Percentiles rank a stretch among this genome's conserved stretches.
Conservation (phyloP, 2,329 filamentous ascomycete species). For the Verticillium tricorpus region DNA sequence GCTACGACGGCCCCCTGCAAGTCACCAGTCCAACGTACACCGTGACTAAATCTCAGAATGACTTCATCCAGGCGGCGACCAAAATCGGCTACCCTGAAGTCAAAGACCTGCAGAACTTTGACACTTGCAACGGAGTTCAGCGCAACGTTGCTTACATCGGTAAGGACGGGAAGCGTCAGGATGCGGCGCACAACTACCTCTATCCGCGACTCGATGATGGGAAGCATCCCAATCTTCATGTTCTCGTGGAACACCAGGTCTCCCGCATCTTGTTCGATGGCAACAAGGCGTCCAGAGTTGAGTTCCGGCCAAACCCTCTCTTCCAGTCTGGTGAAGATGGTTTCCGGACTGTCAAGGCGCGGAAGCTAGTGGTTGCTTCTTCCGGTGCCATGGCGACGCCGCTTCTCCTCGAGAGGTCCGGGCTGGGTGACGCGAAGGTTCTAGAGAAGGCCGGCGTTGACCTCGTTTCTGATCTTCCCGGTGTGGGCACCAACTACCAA, state of each 20-base stretch:
- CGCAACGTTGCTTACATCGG: slow-evolving; percentile 45
- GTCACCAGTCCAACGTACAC: slow-evolving; percentile 46
- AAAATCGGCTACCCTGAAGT: slow-evolving; percentile 46
- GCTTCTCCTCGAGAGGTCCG: slow-evolving; percentile 56
- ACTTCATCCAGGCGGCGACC: slow-evolving; percentile 44
- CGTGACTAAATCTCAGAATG: slow-evolving; percentile 32
- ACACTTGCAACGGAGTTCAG: slow-evolving; percentile 27
- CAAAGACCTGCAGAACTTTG: slow-evolving; percentile 49
- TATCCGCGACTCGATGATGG: slow-evolving; percentile 44
- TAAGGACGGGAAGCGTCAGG: slow-evolving; percentile 50
- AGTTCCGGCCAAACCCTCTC: slow-evolving; percentile 44
- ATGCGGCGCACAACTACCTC: slow-evolving; percentile 51
- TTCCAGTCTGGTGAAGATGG: slow-evolving; percentile 29
- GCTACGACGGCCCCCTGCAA: slow-evolving; percentile 49
- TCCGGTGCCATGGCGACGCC: slow-evolving; percentile 50
- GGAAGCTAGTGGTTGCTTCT: slow-evolving; percentile 46
- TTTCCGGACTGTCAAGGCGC: slow-evolving; percentile 37
- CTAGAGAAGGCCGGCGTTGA: slow-evolving; percentile 43
- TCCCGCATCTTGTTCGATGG: slow-evolving; percentile 50
- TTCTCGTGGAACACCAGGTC: slow-evolving; percentile 44
- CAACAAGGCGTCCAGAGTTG: slow-evolving; percentile 49
- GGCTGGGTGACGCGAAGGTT: slow-evolving; percentile 47
- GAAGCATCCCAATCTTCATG: slow-evolving; percentile 47
- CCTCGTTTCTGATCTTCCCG: slow-evolving; percentile 40
- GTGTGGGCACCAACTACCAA: slow-evolving; percentile 50